Evolutionary conservation across 1,139 yeast genomes (phyloP).

Genomic region (Blastobotrys persicus): DNA sequence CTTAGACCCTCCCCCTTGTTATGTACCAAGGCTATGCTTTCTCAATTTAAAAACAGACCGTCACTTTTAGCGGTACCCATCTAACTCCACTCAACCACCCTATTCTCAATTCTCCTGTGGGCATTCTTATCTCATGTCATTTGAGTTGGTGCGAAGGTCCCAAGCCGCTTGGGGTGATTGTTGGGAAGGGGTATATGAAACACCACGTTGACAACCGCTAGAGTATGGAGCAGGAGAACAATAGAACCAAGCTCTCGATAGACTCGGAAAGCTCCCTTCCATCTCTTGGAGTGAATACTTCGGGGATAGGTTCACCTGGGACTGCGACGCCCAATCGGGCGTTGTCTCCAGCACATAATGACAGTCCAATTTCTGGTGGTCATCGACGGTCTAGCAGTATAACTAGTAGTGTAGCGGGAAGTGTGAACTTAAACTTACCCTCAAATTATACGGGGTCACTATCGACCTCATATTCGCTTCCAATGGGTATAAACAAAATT

Average conservation of each 20-base stretch:
- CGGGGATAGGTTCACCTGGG: conserved; percentile 6
- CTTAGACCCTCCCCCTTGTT: no score
- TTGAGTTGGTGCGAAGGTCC: neutral
- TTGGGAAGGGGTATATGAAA: neutral
- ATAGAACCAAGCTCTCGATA: conserved; percentile 10
- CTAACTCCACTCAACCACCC: neutral
- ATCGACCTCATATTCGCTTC: conserved; percentile 18
- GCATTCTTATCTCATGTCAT: neutral
- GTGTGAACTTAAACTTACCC: conserved; percentile 2
- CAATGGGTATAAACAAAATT: conserved; percentile 25
- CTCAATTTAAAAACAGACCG: no score
- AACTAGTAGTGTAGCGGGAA: conserved; percentile 19
- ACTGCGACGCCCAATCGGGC: conserved; percentile 5
- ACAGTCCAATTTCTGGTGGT: conserved; percentile 5
- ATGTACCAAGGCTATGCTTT: no score
- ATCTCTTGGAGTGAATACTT: neutral
- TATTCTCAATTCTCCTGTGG: neutral
- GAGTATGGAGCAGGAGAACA: conserved; percentile 2
- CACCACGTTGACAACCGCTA: conserved; percentile 6
- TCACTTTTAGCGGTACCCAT: no score
- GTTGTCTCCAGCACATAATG: conserved; percentile 1
- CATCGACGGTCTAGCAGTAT: conserved; percentile 20
- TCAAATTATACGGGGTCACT: conserved; percentile 11
- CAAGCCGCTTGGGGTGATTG: no score
- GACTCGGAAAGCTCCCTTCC: conserved; percentile 3